Evolutionary conservation across 305 asterid species (phyloP).

Genomic region (Euphrasia arctica): DNA sequence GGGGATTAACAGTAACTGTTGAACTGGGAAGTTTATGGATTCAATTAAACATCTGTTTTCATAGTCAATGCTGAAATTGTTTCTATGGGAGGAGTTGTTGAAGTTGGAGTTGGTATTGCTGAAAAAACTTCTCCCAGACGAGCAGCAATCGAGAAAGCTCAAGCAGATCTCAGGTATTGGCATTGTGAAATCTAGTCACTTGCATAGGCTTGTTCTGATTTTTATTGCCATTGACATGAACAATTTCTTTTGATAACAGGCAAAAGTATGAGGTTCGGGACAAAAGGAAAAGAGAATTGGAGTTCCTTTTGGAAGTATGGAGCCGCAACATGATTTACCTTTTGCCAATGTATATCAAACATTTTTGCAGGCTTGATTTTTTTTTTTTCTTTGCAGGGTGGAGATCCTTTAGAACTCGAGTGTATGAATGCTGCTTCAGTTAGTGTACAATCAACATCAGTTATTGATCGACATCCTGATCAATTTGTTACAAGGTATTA

Average conservation of each 20-base stretch:
- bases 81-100: constrained; percentile 96
- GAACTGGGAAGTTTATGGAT: constrained; percentile 69
- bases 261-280: constrained; percentile 80
- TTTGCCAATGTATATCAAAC: constrained; percentile 23
- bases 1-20: constrained; percentile 41
- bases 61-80: constrained; percentile 71
- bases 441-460: constrained; percentile 84
- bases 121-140: constrained; percentile 65
- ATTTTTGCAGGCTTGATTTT: constrained; percentile 26
- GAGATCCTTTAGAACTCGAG: constrained; percentile 80
- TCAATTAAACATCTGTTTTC: constrained; percentile 48
- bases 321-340: constrained; percentile 32
- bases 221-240: constrained; percentile 22
- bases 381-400: constrained; percentile 64
- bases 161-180: constrained; percentile 85
- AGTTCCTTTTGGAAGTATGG: constrained; percentile 93
- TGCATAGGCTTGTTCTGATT: constrained; percentile 13
- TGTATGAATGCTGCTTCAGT: constrained; percentile 61
- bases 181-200: constrained; percentile 19
- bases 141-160: constrained; percentile 74
- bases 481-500: constrained; percentile 52
- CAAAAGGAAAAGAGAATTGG: constrained; percentile 85
- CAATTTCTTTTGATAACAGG: constrained; percentile 51
- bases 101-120: constrained; percentile 71
- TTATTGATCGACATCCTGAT: constrained; percentile 47